These are phyloP conservation scores for Stagonosporopsis chrysanthemi DNA, from an alignment of 2,329 filamentous ascomycete species.

Conservation along the genomic window DNA sequence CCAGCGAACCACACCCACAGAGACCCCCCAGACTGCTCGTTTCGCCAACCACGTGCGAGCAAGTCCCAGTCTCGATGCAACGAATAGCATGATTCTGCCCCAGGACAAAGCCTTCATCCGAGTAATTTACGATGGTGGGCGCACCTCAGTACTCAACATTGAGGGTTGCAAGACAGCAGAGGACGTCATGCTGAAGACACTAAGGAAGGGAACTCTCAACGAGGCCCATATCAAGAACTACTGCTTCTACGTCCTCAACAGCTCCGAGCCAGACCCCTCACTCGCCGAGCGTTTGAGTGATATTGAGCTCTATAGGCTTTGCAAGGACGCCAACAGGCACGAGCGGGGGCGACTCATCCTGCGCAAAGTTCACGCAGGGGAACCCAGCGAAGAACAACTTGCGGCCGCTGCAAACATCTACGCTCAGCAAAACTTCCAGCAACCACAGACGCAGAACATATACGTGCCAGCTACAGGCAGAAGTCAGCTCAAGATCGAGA, in stretches of 20 bases:
- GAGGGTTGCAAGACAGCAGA: conserved; percentile 90
- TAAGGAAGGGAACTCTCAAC: conserved; percentile 85
- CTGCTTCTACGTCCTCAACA: conserved; percentile 93
- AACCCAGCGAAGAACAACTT: conserved; percentile 86
- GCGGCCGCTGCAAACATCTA: conserved; percentile 88
- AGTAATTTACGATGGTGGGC: conserved; percentile 89
- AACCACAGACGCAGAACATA: conserved; percentile 63
- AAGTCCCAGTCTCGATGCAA: conserved; percentile 82
- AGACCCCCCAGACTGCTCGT: conserved; percentile 67
- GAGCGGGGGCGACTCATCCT: conserved; percentile 92
- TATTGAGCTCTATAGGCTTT: conserved; percentile 87
- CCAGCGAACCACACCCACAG: conserved; percentile 63
- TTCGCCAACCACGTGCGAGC: conserved; percentile 76
- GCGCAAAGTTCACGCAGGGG: conserved; percentile 88
- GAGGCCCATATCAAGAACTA: conserved; percentile 94
- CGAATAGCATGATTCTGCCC: conserved; percentile 79
- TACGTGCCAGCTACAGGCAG: conserved; percentile 71
- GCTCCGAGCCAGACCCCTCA: conserved; percentile 80
- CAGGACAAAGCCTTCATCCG: conserved; percentile 88
- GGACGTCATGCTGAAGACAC: conserved; percentile 87
- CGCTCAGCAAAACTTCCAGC: conserved; percentile 78
- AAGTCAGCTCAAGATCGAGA: conserved; percentile 86
- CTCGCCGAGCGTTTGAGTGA: conserved; percentile 85
- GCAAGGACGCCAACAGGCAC: conserved; percentile 82
- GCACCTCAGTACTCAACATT: conserved; percentile 93